Conservation (phyloP, 2,329 filamentous ascomycete species). For the Endothia cerciana region DNA sequence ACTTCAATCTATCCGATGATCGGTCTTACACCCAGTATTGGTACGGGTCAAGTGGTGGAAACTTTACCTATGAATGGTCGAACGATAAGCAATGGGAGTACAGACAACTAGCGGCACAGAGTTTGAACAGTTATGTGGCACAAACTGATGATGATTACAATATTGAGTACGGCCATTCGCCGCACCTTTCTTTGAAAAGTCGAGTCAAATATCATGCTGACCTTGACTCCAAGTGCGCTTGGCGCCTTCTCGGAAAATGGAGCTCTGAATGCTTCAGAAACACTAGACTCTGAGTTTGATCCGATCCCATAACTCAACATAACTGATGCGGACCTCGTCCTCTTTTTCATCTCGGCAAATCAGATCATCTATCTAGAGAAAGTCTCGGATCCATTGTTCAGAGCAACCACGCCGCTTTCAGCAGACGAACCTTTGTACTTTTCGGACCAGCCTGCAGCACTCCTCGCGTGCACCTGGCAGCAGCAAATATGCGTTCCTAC, state of each 20-base stretch:
- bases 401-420: background rate
- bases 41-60: constrained; percentile 1
- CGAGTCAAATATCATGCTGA: background rate
- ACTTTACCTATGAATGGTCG: constrained; percentile 2
- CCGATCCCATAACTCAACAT: background rate
- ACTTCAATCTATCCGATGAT: background rate
- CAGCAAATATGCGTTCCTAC: background rate
- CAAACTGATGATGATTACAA: constrained; percentile 11
- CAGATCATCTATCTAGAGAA: background rate
- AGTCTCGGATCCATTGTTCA: background rate
- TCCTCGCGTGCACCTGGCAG: background rate
- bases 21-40: constrained; percentile 6
- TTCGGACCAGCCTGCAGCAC: constrained; percentile 3
- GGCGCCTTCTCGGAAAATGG: background rate
- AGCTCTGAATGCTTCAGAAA: background rate
- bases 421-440: background rate
- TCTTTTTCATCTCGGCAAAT: constrained; percentile 4
- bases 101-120: background rate
- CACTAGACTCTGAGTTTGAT: background rate
- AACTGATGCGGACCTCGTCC: background rate
- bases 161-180: background rate
- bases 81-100: constrained; percentile 1
- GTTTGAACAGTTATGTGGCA: background rate
- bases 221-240: background rate
- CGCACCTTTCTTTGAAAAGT: too few species aligned